Evolutionary conservation across 1,139 yeast species (phyloP), one percentile per base, ranked within the genome.

Genomic region (Suhomyces ambrosiae): DNA sequence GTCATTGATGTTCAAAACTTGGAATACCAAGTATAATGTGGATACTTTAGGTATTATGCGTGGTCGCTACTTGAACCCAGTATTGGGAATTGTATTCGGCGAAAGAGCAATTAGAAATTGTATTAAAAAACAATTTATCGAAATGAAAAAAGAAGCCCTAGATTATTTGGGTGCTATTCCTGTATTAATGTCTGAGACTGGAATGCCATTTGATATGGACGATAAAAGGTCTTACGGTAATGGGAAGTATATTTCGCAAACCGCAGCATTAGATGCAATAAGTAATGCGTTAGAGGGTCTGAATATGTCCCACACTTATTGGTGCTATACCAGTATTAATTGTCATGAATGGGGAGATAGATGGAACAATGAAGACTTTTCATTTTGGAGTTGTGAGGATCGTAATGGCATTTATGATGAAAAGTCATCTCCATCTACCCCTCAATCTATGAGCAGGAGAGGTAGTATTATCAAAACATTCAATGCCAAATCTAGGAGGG

Each of bases 161-260:
- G 70, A 69, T 2, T 57, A 71, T 30, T 60, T 87, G 42, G 96
- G 96, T 1, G 29, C 50, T 10, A 65, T 86, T 8, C 95, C 96
- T 0, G 76, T 85, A 6, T 64, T 90, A 27, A 80, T 92, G 71
- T 81, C 95, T 1, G 98, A 90, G 60, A 89, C 92, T n/a, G 98
- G 98, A 3, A 86, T 90, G 82, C 97, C 98, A 2, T 88, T 82
- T 59, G 96, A 92, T 59, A 86, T 90, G 95, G 92, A 90, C 56
- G 73, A 76, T 42, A 84, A 83, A 51, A 66, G 64, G 31, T 86
- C 96, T 0, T 89, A 77, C 53, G 55, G 58, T 1, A 72, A 70
- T 38, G 88, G 90, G 1, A 76, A 80, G 44, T 89, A 79, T 54
- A 61, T 71, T 9, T 74, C 87, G 1, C 97, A 90, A 54, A 82